Base-by-base conservation (phyloP, 805 yeast species). In the Candida maesae region DNA sequence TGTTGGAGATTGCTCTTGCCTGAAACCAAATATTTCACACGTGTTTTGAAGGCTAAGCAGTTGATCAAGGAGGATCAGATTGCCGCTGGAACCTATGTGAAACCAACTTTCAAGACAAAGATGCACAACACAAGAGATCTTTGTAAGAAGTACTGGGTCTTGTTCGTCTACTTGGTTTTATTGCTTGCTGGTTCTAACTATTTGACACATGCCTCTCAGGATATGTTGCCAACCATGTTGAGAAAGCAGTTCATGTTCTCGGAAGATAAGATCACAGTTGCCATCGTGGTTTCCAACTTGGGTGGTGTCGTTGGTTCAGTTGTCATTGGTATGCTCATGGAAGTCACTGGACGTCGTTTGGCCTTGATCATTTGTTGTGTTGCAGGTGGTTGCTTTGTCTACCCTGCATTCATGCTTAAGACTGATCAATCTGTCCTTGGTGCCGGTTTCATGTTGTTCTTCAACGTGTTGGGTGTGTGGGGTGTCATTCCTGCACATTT, bases 201-300 rank as follows among this genome's bases (percentile, higher is more conserved):
- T 63, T 69, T 75, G 66, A 73, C 85, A 4, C 91, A 83, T 51
- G 86, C 87, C 2, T 75, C 87, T 8, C 89, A 83, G 60, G 91
- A 83, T 61, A 66, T 84, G 60, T 79, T 71, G 57, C 85, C 87
- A 33, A 79, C 88, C 2, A 66, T 78, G 65, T 61, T 83, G 36
- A 67, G 71, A 31, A 67, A 66, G 24, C 87, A 82, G 57, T 64
- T 76, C 21, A 64, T 56, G n/a, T 69, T 67, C 45, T 61, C 74
- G 17, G 51, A 56, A 12, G 64, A 81, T 53, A 65, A 70, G 21
- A 62, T 71, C 26, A 80, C 88, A 0, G 80, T 80, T 19, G 76
- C 79, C 32, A 74, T 77, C 61, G 73, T 73, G 14, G 77, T 81
- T 11, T 77, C 81, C 10, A 81, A 80, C 51, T 50, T 83, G 17